phyloP scores from a whole-genome alignment of 2,329 filamentous ascomycete genomes.

The Sporothrix brunneoviolacea region DNA sequence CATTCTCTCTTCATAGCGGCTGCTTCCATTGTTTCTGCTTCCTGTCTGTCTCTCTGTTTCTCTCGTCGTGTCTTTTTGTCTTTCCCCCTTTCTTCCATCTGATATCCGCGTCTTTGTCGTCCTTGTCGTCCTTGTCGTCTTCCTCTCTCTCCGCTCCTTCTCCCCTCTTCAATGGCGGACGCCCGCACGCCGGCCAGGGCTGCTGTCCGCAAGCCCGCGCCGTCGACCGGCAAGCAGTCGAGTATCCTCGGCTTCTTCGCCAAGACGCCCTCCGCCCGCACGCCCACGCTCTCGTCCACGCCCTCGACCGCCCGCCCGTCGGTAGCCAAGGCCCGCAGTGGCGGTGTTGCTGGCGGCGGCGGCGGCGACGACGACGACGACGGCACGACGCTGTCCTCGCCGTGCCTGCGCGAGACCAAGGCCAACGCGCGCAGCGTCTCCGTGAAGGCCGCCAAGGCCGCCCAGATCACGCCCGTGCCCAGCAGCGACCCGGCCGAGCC shows the following conservation, averaged over 20 bases:
- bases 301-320: slow-evolving; percentile 23
- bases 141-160: neutral
- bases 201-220: slow-evolving; percentile 34
- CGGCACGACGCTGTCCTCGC: slow-evolving; percentile 22
- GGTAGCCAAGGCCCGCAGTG: slow-evolving; percentile 18
- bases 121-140: neutral
- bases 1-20: neutral
- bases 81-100: neutral
- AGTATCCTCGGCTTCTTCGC: slow-evolving; percentile 78
- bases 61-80: neutral
- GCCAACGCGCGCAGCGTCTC: slow-evolving; percentile 35
- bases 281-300: slow-evolving; percentile 9
- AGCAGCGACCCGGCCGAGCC: slow-evolving; percentile 71
- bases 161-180: slow-evolving; percentile 21
- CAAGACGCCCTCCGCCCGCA: slow-evolving; percentile 52
- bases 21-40: neutral
- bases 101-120: neutral
- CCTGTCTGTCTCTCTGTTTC: neutral
- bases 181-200: slow-evolving; percentile 32
- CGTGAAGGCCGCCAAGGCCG: slow-evolving; percentile 30
- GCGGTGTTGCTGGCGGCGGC: slow-evolving; percentile 16
- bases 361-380: slow-evolving; percentile 18
- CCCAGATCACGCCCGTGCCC: slow-evolving; percentile 62
- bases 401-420: slow-evolving; percentile 42
- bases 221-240: slow-evolving; percentile 53